These are phyloP conservation scores for Silene coronaria DNA, from an alignment of 179 eudicot genomes.

Conservation along the genomic window DNA sequence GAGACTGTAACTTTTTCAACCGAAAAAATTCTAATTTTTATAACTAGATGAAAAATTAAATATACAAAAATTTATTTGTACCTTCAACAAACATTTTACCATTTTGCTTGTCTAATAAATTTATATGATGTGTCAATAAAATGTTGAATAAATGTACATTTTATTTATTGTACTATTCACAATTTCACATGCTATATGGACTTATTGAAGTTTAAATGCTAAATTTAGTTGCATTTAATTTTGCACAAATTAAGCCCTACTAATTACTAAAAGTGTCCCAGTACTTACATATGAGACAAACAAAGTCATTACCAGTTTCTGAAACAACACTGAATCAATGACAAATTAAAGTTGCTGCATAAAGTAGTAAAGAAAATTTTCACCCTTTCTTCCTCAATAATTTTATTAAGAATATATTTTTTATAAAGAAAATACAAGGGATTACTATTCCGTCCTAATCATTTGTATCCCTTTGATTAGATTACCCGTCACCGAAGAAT, in stretches of 20 bases:
- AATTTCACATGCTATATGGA: neutral
- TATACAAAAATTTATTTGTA: neutral
- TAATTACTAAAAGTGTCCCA: slow-evolving; percentile 11
- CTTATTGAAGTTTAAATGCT: neutral
- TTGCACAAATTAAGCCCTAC: slow-evolving; percentile 9
- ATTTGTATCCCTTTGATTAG: too few species aligned
- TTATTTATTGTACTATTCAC: neutral
- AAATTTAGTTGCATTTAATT: slow-evolving; percentile 18
- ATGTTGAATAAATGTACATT: neutral
- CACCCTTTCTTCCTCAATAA: neutral
- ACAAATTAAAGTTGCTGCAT: slow-evolving; percentile 29
- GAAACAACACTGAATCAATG: slow-evolving; percentile 35
- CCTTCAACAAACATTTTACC: slow-evolving; percentile 9
- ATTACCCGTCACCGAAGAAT: too few species aligned
- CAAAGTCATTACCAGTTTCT: slow-evolving; percentile 25
- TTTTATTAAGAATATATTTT: too few species aligned
- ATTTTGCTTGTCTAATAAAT: neutral
- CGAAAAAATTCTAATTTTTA: neutral
- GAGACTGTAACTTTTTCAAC: neutral
- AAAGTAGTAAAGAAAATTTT: slow-evolving; percentile 14
- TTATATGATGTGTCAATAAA: neutral
- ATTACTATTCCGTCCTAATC: too few species aligned
- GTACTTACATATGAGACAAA: slow-evolving; percentile 10
- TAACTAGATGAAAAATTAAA: neutral
- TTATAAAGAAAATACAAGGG: too few species aligned